phyloP scores from a whole-genome alignment of 192 early-diverging fungal species.

The Obelidium mucronatum region DNA sequence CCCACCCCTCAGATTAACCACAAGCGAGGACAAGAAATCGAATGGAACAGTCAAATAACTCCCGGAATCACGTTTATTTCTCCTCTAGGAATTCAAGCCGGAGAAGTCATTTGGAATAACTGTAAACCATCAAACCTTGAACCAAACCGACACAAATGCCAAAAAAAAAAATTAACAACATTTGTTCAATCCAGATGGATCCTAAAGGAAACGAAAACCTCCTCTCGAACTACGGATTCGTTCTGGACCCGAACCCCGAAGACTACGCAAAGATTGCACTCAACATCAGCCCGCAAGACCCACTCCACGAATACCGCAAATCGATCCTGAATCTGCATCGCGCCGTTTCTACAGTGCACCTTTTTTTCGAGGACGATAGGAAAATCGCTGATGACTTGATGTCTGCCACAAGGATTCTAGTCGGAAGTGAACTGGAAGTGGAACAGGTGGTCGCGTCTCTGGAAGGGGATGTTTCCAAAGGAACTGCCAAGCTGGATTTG shows the following conservation, averaged over 20 bases:
- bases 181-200: conserved; percentile 42
- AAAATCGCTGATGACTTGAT: conserved; percentile 35
- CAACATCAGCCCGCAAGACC: conserved; percentile 45
- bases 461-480: neutral
- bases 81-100: conserved; percentile 24
- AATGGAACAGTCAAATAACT: conserved; percentile 44
- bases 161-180: neutral
- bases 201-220: conserved; percentile 63
- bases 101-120: conserved; percentile 54
- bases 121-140: conserved; percentile 16
- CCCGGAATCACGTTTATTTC: conserved; percentile 44
- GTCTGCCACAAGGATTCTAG: conserved; percentile 41
- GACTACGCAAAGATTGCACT: conserved; percentile 57
- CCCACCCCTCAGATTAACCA: conserved; percentile 54
- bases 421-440: conserved; percentile 43
- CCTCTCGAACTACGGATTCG: conserved; percentile 60
- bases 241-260: conserved; percentile 54
- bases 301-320: conserved; percentile 16
- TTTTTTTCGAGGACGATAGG: conserved; percentile 50
- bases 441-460: neutral
- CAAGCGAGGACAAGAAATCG: conserved; percentile 46
- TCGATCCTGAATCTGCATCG: conserved; percentile 5
- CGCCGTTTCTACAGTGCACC: conserved; percentile 32
- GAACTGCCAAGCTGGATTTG: conserved; percentile 28
- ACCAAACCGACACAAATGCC: neutral